phyloP scores from a whole-genome alignment of 1,284 basidiomycete genomes.

The Lentinula novae-zelandiae region DNA sequence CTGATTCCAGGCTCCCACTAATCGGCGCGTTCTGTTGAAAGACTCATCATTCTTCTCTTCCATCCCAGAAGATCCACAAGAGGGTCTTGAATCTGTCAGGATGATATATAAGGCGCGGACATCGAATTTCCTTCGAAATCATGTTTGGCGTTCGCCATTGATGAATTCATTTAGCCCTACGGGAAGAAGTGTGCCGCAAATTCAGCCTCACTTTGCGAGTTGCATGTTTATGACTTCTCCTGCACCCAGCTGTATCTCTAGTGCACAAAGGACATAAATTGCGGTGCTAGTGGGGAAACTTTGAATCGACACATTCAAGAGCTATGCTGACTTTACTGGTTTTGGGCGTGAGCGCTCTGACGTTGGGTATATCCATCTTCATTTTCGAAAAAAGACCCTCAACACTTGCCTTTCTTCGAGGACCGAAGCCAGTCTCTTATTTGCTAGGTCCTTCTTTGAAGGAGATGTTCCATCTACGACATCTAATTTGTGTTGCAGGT shows the following conservation, averaged over 20 bases:
- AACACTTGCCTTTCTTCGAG: constrained; percentile 4
- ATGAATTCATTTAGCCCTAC: background rate
- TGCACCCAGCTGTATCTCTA: background rate
- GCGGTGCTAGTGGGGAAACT: background rate
- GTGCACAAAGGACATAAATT: background rate
- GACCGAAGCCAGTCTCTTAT: constrained; percentile 11
- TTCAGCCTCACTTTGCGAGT: background rate
- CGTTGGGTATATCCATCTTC: background rate
- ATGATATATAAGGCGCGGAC: background rate
- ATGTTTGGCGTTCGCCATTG: background rate
- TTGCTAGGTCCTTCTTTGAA: constrained; percentile 7
- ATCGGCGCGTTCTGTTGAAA: background rate
- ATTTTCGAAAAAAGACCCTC: background rate
- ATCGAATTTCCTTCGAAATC: background rate
- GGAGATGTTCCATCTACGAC: background rate
- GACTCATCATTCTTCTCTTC: background rate
- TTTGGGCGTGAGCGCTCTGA: background rate
- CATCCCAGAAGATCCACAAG: background rate
- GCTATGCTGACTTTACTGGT: background rate
- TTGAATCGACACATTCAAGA: background rate
- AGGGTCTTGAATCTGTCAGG: background rate
- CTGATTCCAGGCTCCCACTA: background rate
- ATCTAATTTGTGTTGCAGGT: constrained; percentile 16
- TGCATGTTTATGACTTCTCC: background rate
- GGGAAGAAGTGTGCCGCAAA: background rate